Evolutionary conservation across 2,329 filamentous ascomycete species (phyloP).

Genomic region (Pseudogymnoascus sp.): DNA sequence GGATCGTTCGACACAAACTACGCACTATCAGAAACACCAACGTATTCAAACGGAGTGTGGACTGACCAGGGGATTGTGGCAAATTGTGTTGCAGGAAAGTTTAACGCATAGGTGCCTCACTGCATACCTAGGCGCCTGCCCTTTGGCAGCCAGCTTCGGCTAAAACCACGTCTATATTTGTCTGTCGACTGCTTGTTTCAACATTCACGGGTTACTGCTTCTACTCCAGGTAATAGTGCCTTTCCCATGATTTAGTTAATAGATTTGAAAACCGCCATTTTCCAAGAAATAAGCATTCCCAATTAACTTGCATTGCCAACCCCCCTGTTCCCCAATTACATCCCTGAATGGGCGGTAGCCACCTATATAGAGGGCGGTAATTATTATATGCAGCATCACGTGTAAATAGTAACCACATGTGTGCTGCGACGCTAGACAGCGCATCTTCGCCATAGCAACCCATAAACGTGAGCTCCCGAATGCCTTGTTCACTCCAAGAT

Average conservation of each 20-base stretch:
- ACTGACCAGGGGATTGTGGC: slow-evolving; percentile 15
- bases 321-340: too few species aligned
- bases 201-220: background rate
- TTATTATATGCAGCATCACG: too few species aligned
- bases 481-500: too few species aligned
- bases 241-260: background rate
- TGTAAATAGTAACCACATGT: too few species aligned
- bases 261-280: background rate
- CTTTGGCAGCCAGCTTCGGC: background rate
- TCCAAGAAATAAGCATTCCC: background rate
- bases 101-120: background rate
- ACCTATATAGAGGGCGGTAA: too few species aligned
- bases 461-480: too few species aligned
- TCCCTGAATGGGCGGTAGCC: too few species aligned
- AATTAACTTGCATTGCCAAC: too few species aligned
- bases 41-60: slow-evolving; percentile 18
- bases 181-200: background rate
- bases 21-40: slow-evolving; percentile 18
- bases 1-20: slow-evolving; percentile 26
- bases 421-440: too few species aligned
- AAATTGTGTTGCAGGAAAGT: slow-evolving; percentile 1
- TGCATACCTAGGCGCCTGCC: background rate
- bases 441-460: too few species aligned
- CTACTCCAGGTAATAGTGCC: background rate
- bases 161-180: background rate